Conservation (phyloP, 106 monocot species). For the Gastrodia elata region DNA sequence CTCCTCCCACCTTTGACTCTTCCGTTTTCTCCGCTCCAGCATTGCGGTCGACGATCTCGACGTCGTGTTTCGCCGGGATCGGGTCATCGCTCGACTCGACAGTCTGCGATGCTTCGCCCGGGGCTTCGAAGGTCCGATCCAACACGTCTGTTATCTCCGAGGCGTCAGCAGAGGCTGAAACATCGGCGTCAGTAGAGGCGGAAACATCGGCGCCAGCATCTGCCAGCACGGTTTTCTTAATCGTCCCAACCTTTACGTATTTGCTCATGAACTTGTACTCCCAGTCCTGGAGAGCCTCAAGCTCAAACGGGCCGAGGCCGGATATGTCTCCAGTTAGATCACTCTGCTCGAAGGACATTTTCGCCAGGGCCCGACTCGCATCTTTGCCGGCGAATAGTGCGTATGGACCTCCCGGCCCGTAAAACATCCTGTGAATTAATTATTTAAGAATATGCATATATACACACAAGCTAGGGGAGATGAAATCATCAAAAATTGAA, state of each 20-base stretch:
- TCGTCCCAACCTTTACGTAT: constrained; percentile 62
- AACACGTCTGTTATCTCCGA: neutral
- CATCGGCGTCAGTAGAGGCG: no score
- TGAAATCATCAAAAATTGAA: neutral
- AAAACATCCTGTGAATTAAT: constrained; percentile 56
- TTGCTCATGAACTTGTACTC: constrained; percentile 86
- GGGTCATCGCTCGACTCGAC: constrained; percentile 4
- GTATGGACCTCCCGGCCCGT: constrained; percentile 79
- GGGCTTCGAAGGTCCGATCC: neutral
- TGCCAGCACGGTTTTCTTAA: constrained; percentile 24
- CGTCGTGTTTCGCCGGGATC: neutral
- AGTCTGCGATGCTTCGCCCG: neutral
- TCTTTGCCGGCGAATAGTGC: constrained; percentile 82
- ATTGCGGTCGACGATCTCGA: neutral
- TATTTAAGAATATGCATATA: neutral
- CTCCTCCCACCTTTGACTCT: neutral
- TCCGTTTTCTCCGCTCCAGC: neutral
- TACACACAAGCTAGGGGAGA: neutral
- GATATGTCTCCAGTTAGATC: constrained; percentile 71
- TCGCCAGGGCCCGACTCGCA: constrained; percentile 78
- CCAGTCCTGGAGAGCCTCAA: constrained; percentile 74
- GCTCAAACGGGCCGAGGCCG: constrained; percentile 61
- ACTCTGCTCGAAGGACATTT: constrained; percentile 76
- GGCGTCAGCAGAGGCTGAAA: neutral
- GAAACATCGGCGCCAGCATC: constrained; percentile 6